Evolutionary conservation across 2,329 filamentous ascomycete genomes (phyloP).

Genomic region (Beauveria sp.): DNA sequence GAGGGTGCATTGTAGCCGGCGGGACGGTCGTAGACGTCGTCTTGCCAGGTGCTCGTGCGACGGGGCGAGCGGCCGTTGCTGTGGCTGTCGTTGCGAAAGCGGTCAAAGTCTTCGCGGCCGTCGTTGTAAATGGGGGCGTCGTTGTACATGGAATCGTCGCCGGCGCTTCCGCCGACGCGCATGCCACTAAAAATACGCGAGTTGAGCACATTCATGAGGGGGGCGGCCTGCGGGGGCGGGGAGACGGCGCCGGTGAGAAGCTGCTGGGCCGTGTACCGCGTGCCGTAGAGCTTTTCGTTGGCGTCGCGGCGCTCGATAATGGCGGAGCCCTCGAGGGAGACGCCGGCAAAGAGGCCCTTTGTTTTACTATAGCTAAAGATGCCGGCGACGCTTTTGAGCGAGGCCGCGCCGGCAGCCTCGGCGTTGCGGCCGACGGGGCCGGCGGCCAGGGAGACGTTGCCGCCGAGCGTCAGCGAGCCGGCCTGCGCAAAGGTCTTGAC

Average conservation of each 20-base stretch:
- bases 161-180: conserved; percentile 27
- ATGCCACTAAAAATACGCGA: conserved; percentile 74
- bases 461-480: conserved; percentile 84
- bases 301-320: conserved; percentile 93
- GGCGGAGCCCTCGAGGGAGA: conserved; percentile 86
- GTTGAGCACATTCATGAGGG: conserved; percentile 78
- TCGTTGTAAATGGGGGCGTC: conserved; percentile 86
- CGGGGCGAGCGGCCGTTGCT: conserved; percentile 43
- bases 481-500: conserved; percentile 92
- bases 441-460: conserved; percentile 92
- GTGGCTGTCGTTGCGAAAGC: neutral
- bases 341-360: conserved; percentile 92
- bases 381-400: conserved; percentile 77
- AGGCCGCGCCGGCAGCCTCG: conserved; percentile 90
- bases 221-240: conserved; percentile 73
- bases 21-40: conserved; percentile 64
- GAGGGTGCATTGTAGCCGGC: conserved; percentile 30
- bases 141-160: conserved; percentile 75
- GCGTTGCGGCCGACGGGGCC: conserved; percentile 91
- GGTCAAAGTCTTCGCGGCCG: conserved; percentile 66
- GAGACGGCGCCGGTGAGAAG: conserved; percentile 72
- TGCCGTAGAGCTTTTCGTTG: conserved; percentile 91
- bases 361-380: conserved; percentile 98
- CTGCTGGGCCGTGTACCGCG: conserved; percentile 70
- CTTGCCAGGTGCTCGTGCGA: conserved; percentile 65